Evolutionary conservation across 306 rosid genomes (phyloP).

Genomic region (Carpinus viminea): DNA sequence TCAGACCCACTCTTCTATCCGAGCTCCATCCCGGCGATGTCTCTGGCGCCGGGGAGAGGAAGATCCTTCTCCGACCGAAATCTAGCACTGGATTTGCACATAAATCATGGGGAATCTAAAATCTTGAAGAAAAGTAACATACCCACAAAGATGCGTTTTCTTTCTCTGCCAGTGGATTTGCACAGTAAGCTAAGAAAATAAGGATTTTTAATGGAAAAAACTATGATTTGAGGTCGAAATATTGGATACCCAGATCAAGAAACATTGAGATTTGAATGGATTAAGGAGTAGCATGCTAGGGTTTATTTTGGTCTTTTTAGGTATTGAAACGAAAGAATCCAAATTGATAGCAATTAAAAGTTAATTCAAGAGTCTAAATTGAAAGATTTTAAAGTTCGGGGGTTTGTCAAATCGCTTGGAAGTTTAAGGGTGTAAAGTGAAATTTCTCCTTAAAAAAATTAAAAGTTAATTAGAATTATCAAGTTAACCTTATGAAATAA

Average conservation of each 20-base stretch:
- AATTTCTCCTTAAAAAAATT: too few relatives aligned
- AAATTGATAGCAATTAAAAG: too few relatives aligned
- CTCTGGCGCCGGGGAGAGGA: slow-evolving; percentile 52
- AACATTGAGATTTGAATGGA: slow-evolving; percentile 43
- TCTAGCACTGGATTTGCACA: slow-evolving; percentile 38
- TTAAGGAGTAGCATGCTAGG: slow-evolving; percentile 26
- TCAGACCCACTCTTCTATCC: slow-evolving; percentile 25
- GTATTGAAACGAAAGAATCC: too few relatives aligned
- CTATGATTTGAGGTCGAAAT: slow-evolving; percentile 43
- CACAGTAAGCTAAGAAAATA: slow-evolving; percentile 25
- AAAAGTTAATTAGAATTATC: too few relatives aligned
- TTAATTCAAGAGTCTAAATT: too few relatives aligned
- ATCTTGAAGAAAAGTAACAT: neutral
- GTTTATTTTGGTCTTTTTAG: neutral
- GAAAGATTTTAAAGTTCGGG: too few relatives aligned
- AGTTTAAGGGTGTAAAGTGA: too few relatives aligned
- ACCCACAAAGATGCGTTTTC: slow-evolving; percentile 27
- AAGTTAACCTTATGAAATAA: too few relatives aligned
- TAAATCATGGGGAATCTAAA: slow-evolving; percentile 20
- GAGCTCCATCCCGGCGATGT: slow-evolving; percentile 36
- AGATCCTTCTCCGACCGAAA: slow-evolving; percentile 62
- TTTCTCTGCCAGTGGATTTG: slow-evolving; percentile 39
- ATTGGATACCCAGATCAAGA: slow-evolving; percentile 43
- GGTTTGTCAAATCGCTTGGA: too few relatives aligned
- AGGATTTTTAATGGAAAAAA: slow-evolving; percentile 18